These are phyloP conservation scores for Herpetospermum pedunculosum DNA, from an alignment of 306 rosid genomes.

Conservation along the genomic window DNA sequence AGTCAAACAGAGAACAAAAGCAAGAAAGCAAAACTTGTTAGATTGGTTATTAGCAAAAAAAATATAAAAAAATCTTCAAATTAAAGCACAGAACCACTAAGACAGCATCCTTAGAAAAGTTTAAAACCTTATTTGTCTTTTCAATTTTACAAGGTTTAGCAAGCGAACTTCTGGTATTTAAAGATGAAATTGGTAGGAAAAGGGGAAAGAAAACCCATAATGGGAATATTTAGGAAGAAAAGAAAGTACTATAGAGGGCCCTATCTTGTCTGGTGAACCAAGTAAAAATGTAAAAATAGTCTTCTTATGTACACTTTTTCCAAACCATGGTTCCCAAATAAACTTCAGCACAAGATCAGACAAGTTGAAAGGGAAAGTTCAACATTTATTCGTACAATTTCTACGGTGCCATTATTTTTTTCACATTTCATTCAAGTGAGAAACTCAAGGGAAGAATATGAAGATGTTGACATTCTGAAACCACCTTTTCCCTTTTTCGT, in stretches of 20 bases:
- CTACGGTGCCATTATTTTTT: conserved; percentile 18
- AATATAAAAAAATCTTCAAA: background rate
- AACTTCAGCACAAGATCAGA: conserved; percentile 13
- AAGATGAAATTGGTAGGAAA: background rate
- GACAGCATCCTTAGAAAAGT: background rate
- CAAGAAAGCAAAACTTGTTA: conserved; percentile 21
- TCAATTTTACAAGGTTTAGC: background rate
- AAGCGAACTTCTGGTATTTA: background rate
- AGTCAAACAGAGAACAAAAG: conserved; percentile 20
- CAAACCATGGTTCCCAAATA: conserved; percentile 7
- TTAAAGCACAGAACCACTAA: background rate
- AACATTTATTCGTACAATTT: conserved; percentile 6
- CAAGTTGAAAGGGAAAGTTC: conserved; percentile 8
- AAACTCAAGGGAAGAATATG: conserved; percentile 32
- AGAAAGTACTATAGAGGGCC: background rate
- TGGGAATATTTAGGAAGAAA: background rate
- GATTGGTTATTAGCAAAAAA: background rate
- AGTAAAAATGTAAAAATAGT: background rate
- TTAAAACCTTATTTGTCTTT: background rate
- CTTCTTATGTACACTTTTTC: background rate
- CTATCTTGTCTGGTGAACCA: background rate
- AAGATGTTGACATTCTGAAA: conserved; percentile 28
- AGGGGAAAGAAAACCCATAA: background rate
- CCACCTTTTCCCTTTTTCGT: conserved; percentile 11
- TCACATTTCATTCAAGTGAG: conserved; percentile 32